A percentile compares a stretch with the other conserved stretches of the same genome.
Evolutionary conservation across 2,329 filamentous ascomycete genomes (phyloP).

Genomic region (Claviceps sp.): DNA sequence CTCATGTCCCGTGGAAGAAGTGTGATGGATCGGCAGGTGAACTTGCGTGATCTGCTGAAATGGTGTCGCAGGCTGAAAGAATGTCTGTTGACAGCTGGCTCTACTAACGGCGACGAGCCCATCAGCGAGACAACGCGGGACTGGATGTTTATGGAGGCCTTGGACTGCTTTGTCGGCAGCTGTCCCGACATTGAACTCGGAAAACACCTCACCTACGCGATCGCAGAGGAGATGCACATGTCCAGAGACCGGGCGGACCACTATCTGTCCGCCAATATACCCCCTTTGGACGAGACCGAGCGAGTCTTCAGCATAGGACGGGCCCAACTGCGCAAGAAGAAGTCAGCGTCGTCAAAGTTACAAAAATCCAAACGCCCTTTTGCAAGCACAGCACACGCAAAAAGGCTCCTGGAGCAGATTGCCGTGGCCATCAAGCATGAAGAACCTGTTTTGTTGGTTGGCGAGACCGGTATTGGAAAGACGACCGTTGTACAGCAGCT

Average conservation of each 20-base stretch:
- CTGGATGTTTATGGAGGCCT: constrained; percentile 82
- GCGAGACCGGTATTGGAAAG: constrained; percentile 97
- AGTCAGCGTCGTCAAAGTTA: constrained; percentile 32
- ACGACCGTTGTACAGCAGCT: constrained; percentile 93
- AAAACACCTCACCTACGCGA: constrained; percentile 47
- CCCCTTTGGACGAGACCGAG: constrained; percentile 51
- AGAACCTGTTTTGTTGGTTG: constrained; percentile 91
- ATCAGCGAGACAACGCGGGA: constrained; percentile 61
- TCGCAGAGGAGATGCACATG: constrained; percentile 80
- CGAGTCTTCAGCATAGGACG: constrained; percentile 50
- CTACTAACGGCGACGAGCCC: constrained; percentile 53
- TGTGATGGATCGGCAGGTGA: constrained; percentile 41
- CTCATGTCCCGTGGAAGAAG: constrained; percentile 24
- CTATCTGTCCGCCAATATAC: constrained; percentile 60
- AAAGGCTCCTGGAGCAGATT: constrained; percentile 77
- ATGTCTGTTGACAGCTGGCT: constrained; percentile 47
- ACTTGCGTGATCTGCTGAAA: constrained; percentile 72
- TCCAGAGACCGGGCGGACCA: constrained; percentile 70
- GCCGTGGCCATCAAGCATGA: constrained; percentile 66
- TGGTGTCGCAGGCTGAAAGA: constrained; percentile 70
- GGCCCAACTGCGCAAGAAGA: constrained; percentile 46
- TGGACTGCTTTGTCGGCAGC: constrained; percentile 83
- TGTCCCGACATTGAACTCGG: constrained; percentile 53
- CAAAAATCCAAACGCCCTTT: constrained; percentile 53
- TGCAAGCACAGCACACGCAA: constrained; percentile 76